Conservation (phyloP, 2,329 filamentous ascomycete species). For the Colletotrichum caudatum region DNA sequence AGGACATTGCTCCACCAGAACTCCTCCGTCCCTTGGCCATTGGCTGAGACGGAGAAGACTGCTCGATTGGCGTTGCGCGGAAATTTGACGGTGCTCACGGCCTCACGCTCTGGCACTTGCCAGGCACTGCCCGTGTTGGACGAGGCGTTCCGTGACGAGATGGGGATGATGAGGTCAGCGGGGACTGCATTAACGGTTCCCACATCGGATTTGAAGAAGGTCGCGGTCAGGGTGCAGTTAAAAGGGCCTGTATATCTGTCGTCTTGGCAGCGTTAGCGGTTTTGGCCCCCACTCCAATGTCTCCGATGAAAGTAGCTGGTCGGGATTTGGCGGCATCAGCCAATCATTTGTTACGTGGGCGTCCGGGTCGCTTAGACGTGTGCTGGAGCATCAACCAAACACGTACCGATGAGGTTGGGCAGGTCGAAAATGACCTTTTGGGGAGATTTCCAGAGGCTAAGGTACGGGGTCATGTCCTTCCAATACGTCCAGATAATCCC, state of each 20-base stretch:
- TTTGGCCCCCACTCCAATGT: conserved; percentile 37
- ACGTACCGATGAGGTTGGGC: conserved; percentile 72
- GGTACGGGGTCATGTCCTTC: conserved; percentile 82
- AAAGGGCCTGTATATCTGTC: conserved; percentile 78
- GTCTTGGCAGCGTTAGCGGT: conserved; percentile 49
- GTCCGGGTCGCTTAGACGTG: not conserved
- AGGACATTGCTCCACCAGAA: conserved; percentile 89
- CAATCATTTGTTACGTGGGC: not conserved
- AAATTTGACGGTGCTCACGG: conserved; percentile 69
- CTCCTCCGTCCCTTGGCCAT: conserved; percentile 81
- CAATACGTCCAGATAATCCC: conserved; percentile 82
- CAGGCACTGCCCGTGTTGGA: conserved; percentile 73
- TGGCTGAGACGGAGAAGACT: conserved; percentile 81
- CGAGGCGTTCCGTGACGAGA: conserved; percentile 66
- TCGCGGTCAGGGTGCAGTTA: conserved; percentile 80
- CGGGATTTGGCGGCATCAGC: not conserved
- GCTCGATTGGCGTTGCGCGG: conserved; percentile 76
- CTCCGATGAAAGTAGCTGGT: not conserved
- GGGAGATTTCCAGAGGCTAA: conserved; percentile 73
- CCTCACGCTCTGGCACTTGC: conserved; percentile 71
- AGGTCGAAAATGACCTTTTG: conserved; percentile 86
- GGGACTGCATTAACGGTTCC: conserved; percentile 55
- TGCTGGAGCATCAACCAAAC: conserved; percentile 5
- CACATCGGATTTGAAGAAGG: conserved; percentile 70
- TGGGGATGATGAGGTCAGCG: conserved; percentile 76